Percentiles rank a stretch among this genome's conserved stretches.
Conservation (phyloP, 208 protist species). For the Wallacemonas sp. region DNA sequence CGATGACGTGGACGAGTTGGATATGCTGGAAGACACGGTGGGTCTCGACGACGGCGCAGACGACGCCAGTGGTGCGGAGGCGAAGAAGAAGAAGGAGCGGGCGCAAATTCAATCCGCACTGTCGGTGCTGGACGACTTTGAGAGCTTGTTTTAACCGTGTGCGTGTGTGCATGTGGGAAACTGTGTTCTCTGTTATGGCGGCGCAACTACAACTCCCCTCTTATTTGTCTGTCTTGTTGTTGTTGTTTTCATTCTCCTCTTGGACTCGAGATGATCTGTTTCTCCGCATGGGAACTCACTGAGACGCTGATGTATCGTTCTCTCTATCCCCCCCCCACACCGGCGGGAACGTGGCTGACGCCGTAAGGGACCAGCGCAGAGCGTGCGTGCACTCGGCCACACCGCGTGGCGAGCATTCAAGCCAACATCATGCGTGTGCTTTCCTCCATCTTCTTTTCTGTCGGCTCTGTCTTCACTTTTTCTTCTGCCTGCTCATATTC, state of each 20-base stretch:
- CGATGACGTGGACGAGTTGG: slow-evolving; percentile 14
- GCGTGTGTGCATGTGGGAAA: neutral
- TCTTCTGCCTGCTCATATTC: neutral
- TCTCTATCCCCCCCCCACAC: too few relatives aligned
- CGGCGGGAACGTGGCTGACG: too few relatives aligned
- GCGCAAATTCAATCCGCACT: slow-evolving; percentile 73
- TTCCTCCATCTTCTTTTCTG: neutral
- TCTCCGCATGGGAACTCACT: too few relatives aligned
- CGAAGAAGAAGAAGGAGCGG: slow-evolving; percentile 29
- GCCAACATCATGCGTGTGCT: too few relatives aligned
- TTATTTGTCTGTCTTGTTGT: neutral
- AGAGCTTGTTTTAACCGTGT: slow-evolving; percentile 44
- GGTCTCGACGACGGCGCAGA: slow-evolving; percentile 11
- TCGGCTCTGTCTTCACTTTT: too few relatives aligned
- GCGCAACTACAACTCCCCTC: neutral
- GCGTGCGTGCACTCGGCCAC: too few relatives aligned
- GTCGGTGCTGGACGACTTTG: slow-evolving; percentile 84
- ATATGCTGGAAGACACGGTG: neutral
- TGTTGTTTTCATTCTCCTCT: neutral
- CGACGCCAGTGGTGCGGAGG: slow-evolving; percentile 17
- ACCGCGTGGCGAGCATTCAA: too few relatives aligned
- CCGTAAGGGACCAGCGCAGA: too few relatives aligned
- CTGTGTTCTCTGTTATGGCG: neutral
- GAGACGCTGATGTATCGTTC: too few relatives aligned
- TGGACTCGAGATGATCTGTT: too few relatives aligned